Base-by-base conservation (phyloP, 768 basidiomycete species). In the Leccinum disarticulatum region DNA sequence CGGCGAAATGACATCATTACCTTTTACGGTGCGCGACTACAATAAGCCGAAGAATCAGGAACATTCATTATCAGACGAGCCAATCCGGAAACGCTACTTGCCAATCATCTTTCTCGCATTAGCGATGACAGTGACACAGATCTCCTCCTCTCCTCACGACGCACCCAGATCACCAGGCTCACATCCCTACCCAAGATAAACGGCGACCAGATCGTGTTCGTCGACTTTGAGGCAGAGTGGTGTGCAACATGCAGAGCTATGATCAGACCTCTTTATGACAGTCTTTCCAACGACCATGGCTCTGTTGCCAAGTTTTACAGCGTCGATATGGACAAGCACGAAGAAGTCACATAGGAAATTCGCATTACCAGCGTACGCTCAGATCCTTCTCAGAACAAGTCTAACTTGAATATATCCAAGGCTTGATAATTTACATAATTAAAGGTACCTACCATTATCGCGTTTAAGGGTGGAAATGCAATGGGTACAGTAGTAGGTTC, bases 301-400 rank as follows among this genome's bases (percentile, higher is more conserved):
- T 33, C 41, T 4, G 41, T 46, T 14, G 49, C 61, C 28, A 36
- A 36, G 3, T 62, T 52, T 10, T 64, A 64, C 43, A 55, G 52
- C 4, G 8, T 61, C 35, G 51, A 62, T 22, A 31, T 58, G 19
- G 88, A 89, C 64, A 76, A 74, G 4, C 33, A 56, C 3, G 63
- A 61, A 1, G n/a, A 60, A 19, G n/a, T 59, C 10, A 2, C 17
- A 6, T 53, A 64, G 4, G 62, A 64, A 11, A 56, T 64, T 36
- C 35, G 56, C 41, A 9, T 59, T 11, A 60, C 41, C 27, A 54
- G 5, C 19, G 48, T 59, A 33, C 15, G 58, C 36, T 10, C 27
- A n/a, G 43, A 19, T 25, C n/a, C 22, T 6, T 25, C 25, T 25
- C 25, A 25, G 25, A 25, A 5, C 27, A 28, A 28, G 5, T n/a